Evolutionary conservation across 1,139 yeast species (phyloP).

Genomic region (Pichia sp.): DNA sequence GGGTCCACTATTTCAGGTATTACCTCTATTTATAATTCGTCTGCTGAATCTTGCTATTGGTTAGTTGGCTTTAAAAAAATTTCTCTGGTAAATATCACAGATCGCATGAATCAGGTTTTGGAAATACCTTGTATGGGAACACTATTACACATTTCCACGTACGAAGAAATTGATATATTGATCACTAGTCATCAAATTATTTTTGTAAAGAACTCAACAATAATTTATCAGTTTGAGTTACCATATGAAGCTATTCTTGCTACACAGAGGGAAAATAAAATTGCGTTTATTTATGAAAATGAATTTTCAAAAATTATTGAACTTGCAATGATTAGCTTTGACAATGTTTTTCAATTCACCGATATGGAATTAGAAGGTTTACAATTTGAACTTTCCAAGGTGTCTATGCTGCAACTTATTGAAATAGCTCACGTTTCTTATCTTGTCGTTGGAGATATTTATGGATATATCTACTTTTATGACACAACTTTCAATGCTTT

Average conservation of each 20-base stretch:
- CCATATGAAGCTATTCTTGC: background rate
- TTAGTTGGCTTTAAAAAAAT: background rate
- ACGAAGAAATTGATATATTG: too few species aligned
- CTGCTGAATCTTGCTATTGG: slow-evolving; percentile 13
- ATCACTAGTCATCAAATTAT: too few species aligned
- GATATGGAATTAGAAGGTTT: background rate
- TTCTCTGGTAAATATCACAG: too few species aligned
- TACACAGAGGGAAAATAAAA: background rate
- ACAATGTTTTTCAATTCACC: background rate
- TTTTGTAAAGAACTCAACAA: too few species aligned
- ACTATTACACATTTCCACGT: too few species aligned
- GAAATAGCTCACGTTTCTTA: background rate
- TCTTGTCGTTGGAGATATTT: background rate
- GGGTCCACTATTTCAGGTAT: background rate
- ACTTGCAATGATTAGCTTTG: background rate
- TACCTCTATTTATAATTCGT: background rate
- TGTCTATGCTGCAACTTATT: background rate
- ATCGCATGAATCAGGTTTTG: too few species aligned
- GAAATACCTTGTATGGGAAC: too few species aligned
- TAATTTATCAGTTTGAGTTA: background rate
- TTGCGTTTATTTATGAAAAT: background rate
- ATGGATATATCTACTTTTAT: background rate
- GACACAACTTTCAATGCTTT: too few species aligned
- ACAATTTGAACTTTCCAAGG: background rate
- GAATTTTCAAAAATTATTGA: background rate